These are phyloP conservation scores for Excoecaria cochinchinensis DNA, from an alignment of 345 rosid species.

Conservation along the genomic window DNA sequence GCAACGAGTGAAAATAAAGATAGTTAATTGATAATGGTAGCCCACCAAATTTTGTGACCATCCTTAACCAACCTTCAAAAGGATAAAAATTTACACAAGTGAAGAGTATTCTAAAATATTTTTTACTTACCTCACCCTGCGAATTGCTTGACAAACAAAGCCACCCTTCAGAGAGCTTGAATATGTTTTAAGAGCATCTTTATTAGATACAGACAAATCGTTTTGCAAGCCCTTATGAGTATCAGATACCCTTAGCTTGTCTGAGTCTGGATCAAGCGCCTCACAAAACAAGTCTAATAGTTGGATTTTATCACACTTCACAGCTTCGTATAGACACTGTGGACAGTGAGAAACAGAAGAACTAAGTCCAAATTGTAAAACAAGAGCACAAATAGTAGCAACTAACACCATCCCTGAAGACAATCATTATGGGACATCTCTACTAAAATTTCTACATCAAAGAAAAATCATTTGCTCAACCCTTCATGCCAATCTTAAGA, in stretches of 20 bases:
- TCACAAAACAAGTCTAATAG: slow-evolving; percentile 83
- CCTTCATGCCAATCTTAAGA: background rate
- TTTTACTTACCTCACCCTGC: slow-evolving; percentile 62
- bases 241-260: slow-evolving; percentile 31
- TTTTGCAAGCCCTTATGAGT: slow-evolving; percentile 15
- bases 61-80: background rate
- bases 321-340: slow-evolving; percentile 81
- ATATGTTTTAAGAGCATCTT: slow-evolving; percentile 17
- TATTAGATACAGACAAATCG: slow-evolving; percentile 18
- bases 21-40: too few species aligned
- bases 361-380: slow-evolving; percentile 15
- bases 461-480: background rate
- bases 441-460: background rate
- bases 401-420: background rate
- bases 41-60: background rate
- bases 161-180: slow-evolving; percentile 29
- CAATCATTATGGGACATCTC: background rate
- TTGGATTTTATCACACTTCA: slow-evolving; percentile 52
- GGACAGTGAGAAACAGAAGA: slow-evolving; percentile 22
- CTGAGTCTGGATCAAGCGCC: slow-evolving; percentile 71
- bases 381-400: slow-evolving; percentile 9
- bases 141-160: slow-evolving; percentile 47
- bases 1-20: too few species aligned
- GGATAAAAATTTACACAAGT: background rate
- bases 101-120: slow-evolving; percentile 10